Percentiles rank a stretch among this genome's conserved stretches.
phyloP scores from a whole-genome alignment of 768 basidiomycete species.

The Nidula microcarpa region DNA sequence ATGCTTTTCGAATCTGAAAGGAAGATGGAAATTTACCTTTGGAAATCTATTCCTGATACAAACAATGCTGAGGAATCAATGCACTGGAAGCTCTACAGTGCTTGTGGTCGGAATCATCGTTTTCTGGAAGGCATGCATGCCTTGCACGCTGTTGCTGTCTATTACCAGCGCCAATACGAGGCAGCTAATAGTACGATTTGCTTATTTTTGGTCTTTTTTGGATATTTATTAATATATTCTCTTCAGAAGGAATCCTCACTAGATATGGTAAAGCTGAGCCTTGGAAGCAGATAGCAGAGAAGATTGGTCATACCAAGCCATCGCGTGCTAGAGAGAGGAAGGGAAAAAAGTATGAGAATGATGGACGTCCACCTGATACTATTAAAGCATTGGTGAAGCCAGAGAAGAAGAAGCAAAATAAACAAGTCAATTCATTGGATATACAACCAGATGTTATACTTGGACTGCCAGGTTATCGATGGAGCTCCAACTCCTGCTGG shows the following conservation, averaged over 20 bases:
- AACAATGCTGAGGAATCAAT: slow-evolving; percentile 6
- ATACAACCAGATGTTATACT: too few species aligned
- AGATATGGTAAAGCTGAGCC: too few species aligned
- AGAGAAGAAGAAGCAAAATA: not conserved
- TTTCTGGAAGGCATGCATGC: slow-evolving; percentile 17
- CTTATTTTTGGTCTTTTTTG: too few species aligned
- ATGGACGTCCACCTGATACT: slow-evolving; percentile 13
- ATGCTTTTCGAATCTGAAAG: slow-evolving; percentile 20
- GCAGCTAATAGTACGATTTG: not conserved
- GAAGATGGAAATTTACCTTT: slow-evolving; percentile 8
- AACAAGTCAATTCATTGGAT: too few species aligned
- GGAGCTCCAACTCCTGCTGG: not conserved
- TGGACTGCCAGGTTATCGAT: not conserved
- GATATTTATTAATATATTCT: slow-evolving; percentile 7
- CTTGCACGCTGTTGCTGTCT: slow-evolving; percentile 10
- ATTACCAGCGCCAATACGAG: slow-evolving; percentile 13
- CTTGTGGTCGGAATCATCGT: not conserved
- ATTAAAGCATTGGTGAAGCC: not conserved
- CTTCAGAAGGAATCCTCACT: slow-evolving; percentile 16
- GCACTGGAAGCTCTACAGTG: slow-evolving; percentile 6
- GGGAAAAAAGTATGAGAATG: slow-evolving; percentile 8
- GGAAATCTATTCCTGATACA: slow-evolving; percentile 3
- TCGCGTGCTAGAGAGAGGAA: slow-evolving; percentile 6
- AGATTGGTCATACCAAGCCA: slow-evolving; percentile 9
- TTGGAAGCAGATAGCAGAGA: slow-evolving; percentile 6